Base-by-base conservation (phyloP, 1,284 basidiomycete genomes). In the Pseudomicrostroma phylloplanum region DNA sequence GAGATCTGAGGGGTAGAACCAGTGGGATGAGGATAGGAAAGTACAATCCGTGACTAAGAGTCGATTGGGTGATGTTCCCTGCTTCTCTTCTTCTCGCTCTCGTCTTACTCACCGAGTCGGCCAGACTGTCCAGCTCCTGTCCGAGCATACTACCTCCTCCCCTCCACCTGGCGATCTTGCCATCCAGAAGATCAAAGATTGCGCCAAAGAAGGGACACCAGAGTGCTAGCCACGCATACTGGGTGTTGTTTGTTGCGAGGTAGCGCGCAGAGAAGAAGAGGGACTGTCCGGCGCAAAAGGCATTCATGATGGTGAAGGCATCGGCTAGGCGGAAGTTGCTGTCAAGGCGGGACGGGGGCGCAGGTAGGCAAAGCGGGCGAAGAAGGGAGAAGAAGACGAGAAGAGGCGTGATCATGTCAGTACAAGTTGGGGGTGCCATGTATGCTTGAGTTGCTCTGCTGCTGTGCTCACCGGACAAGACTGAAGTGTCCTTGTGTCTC, bases 231-330 rank as follows among this genome's bases (percentile, higher is more conserved):
- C 81, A 81, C 15, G 71, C 70, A 56, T 76, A 72, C 64, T 85
- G 84, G 6, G 77, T 76, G 79, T 98, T 91, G 68, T 88, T 86
- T 30, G 89, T 89, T 59, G 90, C 75, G 67, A 94, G 84, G 81
- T 94, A 94, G 64, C 88, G 87, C 46, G 89, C 91, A 8, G 91
- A 93, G 42, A 89, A 92, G 80, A 94, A 94, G 69, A 99, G 85
- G 48, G 93, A 96, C 73, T 96, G 89, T 15, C 91, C 91, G 63
- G 96, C 96, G 81, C 96, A 99, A 79, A 98, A 90, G 48, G 96
- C 96, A 79, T 99, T 99, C 88, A 96, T 94, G 69, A 99, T 91
- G n/a, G 94, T 99, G 75, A 99, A 92, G 54, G 96, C 85, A 82
- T 99, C 94, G 71, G 94, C 94, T 41, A 98, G 86, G 63, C 93